phyloP scores from a whole-genome alignment of 106 monocot genomes.

The Narthecium ossifragum region DNA sequence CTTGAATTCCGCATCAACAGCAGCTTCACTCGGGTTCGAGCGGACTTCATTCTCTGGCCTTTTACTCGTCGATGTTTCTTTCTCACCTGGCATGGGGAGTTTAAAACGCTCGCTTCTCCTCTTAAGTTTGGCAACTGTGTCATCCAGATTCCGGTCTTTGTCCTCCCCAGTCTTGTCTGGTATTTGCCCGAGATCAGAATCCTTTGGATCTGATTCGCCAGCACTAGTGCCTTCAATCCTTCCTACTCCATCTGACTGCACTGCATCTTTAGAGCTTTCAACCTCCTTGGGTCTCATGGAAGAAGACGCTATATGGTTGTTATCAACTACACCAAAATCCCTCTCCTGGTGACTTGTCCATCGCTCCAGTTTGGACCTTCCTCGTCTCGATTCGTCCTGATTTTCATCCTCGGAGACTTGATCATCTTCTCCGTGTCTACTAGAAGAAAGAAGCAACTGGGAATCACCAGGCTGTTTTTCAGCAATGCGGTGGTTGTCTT shows the following conservation, averaged over 20 bases:
- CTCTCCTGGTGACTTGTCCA: constrained; percentile 93
- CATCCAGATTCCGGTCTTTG: constrained; percentile 53
- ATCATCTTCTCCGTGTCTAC: constrained; percentile 30
- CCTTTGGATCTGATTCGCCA: constrained; percentile 32
- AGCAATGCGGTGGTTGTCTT: too few species aligned
- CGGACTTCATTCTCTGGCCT: constrained; percentile 43
- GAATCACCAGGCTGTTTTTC: constrained; percentile 11
- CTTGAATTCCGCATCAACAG: constrained; percentile 52
- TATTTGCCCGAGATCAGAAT: constrained; percentile 24
- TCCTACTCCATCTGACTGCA: constrained; percentile 9
- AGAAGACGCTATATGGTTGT: constrained; percentile 14
- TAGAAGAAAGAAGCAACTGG: constrained; percentile 12
- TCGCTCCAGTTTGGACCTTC: constrained; percentile 87
- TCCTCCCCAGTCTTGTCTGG: constrained; percentile 36
- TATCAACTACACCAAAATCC: constrained; percentile 32
- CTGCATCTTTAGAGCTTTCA: constrained; percentile 9
- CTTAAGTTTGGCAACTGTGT: constrained; percentile 85
- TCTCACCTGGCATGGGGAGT: constrained; percentile 86
- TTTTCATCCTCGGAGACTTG: constrained; percentile 54
- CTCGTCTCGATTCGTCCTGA: constrained; percentile 43
- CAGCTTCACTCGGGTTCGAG: constrained; percentile 17
- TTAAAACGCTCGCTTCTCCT: constrained; percentile 89
- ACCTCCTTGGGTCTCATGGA: constrained; percentile 18
- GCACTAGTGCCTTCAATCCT: constrained; percentile 24
- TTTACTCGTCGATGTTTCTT: constrained; percentile 36